phyloP scores from a whole-genome alignment of 2,329 filamentous ascomycete species.

The Fusarium chlamydosporum region DNA sequence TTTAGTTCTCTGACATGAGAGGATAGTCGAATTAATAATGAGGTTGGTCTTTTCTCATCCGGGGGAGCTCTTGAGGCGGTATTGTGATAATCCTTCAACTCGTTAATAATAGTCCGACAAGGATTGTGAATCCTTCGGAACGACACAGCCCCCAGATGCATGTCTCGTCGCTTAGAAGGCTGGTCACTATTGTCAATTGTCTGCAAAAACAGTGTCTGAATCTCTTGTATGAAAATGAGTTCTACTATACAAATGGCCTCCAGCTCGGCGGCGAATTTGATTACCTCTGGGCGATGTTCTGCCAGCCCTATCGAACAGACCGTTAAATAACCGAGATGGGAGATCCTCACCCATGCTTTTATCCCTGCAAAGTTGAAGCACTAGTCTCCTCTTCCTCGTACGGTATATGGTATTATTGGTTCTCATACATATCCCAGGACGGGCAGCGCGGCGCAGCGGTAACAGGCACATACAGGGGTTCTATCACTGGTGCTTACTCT shows the following conservation, averaged over 20 bases:
- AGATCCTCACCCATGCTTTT: not conserved
- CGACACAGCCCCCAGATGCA: slow-evolving; percentile 1
- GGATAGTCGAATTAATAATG: not conserved
- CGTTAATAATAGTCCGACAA: not conserved
- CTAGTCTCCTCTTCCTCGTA: not conserved
- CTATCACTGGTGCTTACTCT: slow-evolving; percentile 10
- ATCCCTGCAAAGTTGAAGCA: slow-evolving; percentile 1
- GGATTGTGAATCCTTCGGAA: slow-evolving; percentile 9
- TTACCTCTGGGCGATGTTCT: not conserved
- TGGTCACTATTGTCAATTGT: not conserved
- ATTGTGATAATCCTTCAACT: slow-evolving; percentile 9
- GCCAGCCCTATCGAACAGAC: slow-evolving; percentile 7
- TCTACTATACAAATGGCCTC: not conserved
- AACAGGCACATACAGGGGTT: slow-evolving; percentile 3
- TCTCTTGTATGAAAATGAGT: no score
- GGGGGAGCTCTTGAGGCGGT: not conserved
- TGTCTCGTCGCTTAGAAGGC: not conserved
- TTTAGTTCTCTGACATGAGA: not conserved
- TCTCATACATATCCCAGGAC: not conserved
- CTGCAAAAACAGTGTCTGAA: no score
- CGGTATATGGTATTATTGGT: slow-evolving; percentile 5
- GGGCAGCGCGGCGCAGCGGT: slow-evolving; percentile 4
- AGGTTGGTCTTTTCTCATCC: not conserved
- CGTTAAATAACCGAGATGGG: not conserved
- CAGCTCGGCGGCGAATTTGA: not conserved